phyloP scores from a whole-genome alignment of 2,329 filamentous ascomycete species.

The Neopestalotiopsis clavispora region DNA sequence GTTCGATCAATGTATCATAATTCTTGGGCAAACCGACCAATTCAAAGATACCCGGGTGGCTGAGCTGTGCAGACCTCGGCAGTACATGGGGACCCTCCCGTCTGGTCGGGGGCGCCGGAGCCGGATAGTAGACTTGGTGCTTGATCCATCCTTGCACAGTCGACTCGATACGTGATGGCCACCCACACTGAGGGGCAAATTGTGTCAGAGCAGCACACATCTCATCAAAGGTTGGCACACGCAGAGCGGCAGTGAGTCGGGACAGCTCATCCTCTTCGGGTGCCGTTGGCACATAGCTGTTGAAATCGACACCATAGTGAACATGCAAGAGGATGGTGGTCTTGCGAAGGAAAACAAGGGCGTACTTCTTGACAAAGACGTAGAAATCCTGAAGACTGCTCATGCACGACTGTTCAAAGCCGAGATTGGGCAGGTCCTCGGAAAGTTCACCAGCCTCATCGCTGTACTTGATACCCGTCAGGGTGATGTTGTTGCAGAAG shows the following conservation, averaged over 20 bases:
- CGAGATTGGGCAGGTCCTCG: slow-evolving; percentile 45
- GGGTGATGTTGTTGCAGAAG: slow-evolving; percentile 56
- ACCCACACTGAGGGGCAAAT: slow-evolving; percentile 49
- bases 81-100: slow-evolving; percentile 24
- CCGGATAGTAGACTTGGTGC: slow-evolving; percentile 56
- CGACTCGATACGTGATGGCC: slow-evolving; percentile 49
- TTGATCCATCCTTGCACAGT: slow-evolving; percentile 75
- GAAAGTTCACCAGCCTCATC: slow-evolving; percentile 38
- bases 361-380: slow-evolving; percentile 76
- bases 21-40: slow-evolving; percentile 90
- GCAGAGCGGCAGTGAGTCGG: slow-evolving; percentile 76
- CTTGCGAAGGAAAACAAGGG: slow-evolving; percentile 89
- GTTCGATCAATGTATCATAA: slow-evolving; percentile 91
- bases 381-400: slow-evolving; percentile 60
- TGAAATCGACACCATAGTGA: slow-evolving; percentile 87
- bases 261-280: slow-evolving; percentile 78
- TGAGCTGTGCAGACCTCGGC: slow-evolving; percentile 54
- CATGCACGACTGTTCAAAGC: slow-evolving; percentile 60
- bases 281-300: slow-evolving; percentile 66
- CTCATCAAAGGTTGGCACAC: slow-evolving; percentile 78
- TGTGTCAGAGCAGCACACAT: slow-evolving; percentile 69
- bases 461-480: slow-evolving; percentile 48
- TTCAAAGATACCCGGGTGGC: slow-evolving; percentile 92
- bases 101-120: slow-evolving; percentile 16
- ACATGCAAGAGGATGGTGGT: slow-evolving; percentile 82